phyloP scores from a whole-genome alignment of 2,329 filamentous ascomycete species.

The Venturia nashicola region DNA sequence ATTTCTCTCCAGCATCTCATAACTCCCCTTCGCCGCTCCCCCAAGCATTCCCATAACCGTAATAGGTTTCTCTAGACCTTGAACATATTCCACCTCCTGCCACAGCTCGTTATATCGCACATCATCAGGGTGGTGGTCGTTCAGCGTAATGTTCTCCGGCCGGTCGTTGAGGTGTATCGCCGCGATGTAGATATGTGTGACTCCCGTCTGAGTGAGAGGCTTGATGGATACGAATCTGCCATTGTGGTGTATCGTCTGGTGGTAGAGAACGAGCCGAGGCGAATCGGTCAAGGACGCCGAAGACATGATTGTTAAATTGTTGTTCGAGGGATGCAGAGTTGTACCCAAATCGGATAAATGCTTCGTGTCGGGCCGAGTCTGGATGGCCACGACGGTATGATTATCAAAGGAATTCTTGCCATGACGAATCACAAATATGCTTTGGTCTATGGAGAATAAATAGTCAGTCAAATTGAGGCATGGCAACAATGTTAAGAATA shows the following conservation, averaged over 20 bases:
- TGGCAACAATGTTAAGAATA: background rate
- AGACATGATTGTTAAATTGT: background rate
- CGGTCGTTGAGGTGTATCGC: slow-evolving; percentile 71
- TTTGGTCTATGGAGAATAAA: background rate
- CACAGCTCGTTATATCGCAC: slow-evolving; percentile 60
- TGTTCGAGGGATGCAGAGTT: background rate
- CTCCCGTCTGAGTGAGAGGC: slow-evolving; percentile 46
- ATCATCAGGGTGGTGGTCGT: slow-evolving; percentile 62
- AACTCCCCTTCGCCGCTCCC: slow-evolving; percentile 69
- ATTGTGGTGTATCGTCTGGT: slow-evolving; percentile 48
- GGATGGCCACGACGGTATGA: background rate
- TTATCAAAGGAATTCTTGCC: background rate
- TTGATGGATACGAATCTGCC: slow-evolving; percentile 48
- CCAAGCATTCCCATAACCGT: slow-evolving; percentile 81
- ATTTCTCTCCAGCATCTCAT: slow-evolving; percentile 45
- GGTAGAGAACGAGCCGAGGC: slow-evolving; percentile 43
- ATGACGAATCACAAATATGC: background rate
- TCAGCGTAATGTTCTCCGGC: slow-evolving; percentile 59
- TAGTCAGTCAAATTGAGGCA: background rate
- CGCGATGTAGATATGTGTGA: slow-evolving; percentile 76
- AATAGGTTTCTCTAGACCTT: slow-evolving; percentile 50
- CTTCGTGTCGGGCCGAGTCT: background rate
- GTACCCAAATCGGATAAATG: background rate
- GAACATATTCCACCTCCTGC: slow-evolving; percentile 61
- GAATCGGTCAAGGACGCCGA: background rate